Base-by-base conservation (phyloP, 805 yeast genomes). In the Metschnikowia santaceciliae region DNA sequence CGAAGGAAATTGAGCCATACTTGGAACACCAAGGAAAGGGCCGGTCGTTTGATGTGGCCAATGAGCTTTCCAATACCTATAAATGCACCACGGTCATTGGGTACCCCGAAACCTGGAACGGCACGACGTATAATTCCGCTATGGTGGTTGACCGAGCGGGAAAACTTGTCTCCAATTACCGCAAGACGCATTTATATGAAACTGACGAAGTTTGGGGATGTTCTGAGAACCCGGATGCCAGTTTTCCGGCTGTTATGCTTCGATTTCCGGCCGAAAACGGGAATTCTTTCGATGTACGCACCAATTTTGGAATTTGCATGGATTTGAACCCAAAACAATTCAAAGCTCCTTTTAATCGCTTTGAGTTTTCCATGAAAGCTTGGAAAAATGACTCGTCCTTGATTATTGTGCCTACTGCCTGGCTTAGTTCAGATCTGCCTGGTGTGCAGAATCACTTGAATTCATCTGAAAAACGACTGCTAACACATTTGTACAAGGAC, bases 271-370 rank as follows among this genome's bases (percentile, higher is more conserved):
- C 61, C 17, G 44, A 44, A 2, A 38, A 30, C 17, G 38, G 36
- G 10, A 20, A 35, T 1, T 30, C 19, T 7, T 6, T 40, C 8
- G 34, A 37, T 22, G 53, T 67, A 10, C 54, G 55, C 1, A 70
- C 86, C 1, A 76, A 83, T 33, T 74, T 91, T 49, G 98, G 97
- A 0, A 90, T 91, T 5, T 91, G 98, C 64, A 91, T 91, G 97
- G 98, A 91, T 68, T 66, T 91, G 54, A 90, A 88, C 64, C 96
- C 97, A 0, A 86, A 88, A 65, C 76, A 87, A 63, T 91, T 91
- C 65, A 73, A 79, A 55, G 90, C 96, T 1, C 90, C 95, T 1
- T 90, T 89, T 67, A 72, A 77, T 35, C 75, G 72, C 23, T 89
- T 79, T 62, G 97, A 91, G 65, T 88, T 87, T 66, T 77, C 91